Conservation (phyloP, 2,329 filamentous ascomycete genomes). For the Cryphonectria carpinicola region DNA sequence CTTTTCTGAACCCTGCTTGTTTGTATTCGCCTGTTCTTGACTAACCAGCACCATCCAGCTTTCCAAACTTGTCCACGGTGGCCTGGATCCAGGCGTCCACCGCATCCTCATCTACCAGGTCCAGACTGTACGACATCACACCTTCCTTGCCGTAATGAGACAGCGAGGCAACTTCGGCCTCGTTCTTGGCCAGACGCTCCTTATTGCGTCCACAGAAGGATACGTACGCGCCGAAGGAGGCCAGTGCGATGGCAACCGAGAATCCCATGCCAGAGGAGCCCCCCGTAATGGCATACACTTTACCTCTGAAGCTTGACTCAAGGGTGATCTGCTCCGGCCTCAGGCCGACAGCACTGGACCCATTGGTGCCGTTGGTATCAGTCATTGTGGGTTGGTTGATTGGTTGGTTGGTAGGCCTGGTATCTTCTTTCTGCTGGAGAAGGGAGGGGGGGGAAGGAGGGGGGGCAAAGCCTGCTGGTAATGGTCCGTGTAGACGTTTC, state of each 20-base stretch:
- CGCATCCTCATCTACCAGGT: slow-evolving; percentile 3
- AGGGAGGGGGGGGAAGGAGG: no score
- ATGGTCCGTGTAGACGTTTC: not conserved
- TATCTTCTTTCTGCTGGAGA: not conserved
- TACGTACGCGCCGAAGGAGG: not conserved
- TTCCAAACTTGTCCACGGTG: not conserved
- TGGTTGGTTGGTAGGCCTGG: not conserved
- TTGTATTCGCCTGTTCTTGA: not conserved
- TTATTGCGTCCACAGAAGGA: slow-evolving; percentile 3
- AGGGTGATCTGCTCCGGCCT: slow-evolving; percentile 2
- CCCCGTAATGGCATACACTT: slow-evolving; percentile 2
- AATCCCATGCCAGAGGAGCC: slow-evolving; percentile 3
- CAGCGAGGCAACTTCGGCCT: not conserved
- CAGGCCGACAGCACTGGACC: not conserved
- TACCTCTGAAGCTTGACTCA: not conserved
- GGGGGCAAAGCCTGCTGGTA: not conserved
- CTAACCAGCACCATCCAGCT: slow-evolving; percentile 1
- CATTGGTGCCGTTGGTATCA: not conserved
- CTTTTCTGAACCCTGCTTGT: not conserved
- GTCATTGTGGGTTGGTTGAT: not conserved
- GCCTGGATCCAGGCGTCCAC: slow-evolving; percentile 8
- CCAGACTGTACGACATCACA: not conserved
- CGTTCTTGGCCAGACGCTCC: not conserved
- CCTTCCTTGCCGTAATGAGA: not conserved
- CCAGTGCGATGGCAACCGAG: slow-evolving; percentile 3